phyloP scores from a whole-genome alignment of 1,139 yeast genomes.

The Groenewaldozyma auringiensis region DNA sequence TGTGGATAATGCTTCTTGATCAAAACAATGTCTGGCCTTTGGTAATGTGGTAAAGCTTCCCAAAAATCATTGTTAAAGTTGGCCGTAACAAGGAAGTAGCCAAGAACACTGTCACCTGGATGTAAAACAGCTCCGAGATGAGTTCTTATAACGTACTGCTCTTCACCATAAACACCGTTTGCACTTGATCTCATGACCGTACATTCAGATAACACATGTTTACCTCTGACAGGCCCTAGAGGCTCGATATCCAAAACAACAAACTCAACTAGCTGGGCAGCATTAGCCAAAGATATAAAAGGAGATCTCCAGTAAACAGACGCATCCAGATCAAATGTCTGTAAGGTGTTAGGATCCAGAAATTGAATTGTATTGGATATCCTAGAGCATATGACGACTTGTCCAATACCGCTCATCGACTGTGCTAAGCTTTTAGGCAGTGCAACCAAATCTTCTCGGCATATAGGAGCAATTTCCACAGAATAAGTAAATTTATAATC shows the following conservation, averaged over 20 bases:
- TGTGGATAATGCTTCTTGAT: slow-evolving; percentile 90
- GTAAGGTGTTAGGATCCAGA: slow-evolving; percentile 70
- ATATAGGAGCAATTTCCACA: slow-evolving; percentile 89
- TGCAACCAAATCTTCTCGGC: slow-evolving; percentile 93
- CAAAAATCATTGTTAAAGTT: slow-evolving; percentile 84
- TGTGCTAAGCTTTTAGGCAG: slow-evolving; percentile 82
- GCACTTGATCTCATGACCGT: slow-evolving; percentile 84
- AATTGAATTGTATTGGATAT: slow-evolving; percentile 78
- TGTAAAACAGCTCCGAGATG: slow-evolving; percentile 92
- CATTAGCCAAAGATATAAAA: slow-evolving; percentile 68
- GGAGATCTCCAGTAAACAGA: slow-evolving; percentile 74
- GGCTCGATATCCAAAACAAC: slow-evolving; percentile 92
- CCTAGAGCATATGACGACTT: slow-evolving; percentile 62
- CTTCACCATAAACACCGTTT: slow-evolving; percentile 28
- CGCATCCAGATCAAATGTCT: slow-evolving; percentile 68
- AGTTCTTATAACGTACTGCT: slow-evolving; percentile 65
- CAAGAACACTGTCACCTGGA: slow-evolving; percentile 94
- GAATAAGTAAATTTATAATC: slow-evolving; percentile 86
- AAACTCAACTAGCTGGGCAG: slow-evolving; percentile 72
- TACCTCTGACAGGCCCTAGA: slow-evolving; percentile 71
- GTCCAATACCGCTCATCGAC: slow-evolving; percentile 62
- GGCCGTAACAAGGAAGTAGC: slow-evolving; percentile 75
- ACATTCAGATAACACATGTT: slow-evolving; percentile 77
- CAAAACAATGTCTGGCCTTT: slow-evolving; percentile 71
- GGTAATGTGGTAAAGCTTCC: slow-evolving; percentile 58